Base-by-base conservation (phyloP, 2,329 filamentous ascomycete genomes). In the Trichophyton rubrum region DNA sequence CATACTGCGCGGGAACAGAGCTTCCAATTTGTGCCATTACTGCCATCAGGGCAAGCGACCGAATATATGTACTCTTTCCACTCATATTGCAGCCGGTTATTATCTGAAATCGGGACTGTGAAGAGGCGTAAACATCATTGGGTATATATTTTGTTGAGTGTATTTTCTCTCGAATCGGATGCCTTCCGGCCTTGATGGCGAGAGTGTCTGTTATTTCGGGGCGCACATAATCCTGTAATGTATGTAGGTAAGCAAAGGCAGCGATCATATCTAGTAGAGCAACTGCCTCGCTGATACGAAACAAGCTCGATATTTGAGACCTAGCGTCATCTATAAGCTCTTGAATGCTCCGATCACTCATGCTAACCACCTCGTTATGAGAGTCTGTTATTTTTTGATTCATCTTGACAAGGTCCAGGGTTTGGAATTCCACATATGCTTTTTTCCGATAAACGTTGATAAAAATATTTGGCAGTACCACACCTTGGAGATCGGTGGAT, bases 71-170 rank as follows among this genome's bases (percentile, higher is more conserved):
- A 64, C 88, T 95, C 72, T 97, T 99, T 0, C 91, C 93, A 67
- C 90, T 95, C 93, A 99, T 99, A 67, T 99, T 99, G 71, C 89
- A 95, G 2, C 93, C 92, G 0, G 92, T 97, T 64, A 99, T 86
- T 63, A 97, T 87, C 65, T 97, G 91, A 68, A 96, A 95, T 1
- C 91, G 84, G 40, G 85, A 85, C 62, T 92, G 85, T 38, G 87
- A 81, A 0, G 86, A 88, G 2, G 89, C 87, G 67, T 91, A 97
- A 30, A 91, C 88, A 68, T 97, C 91, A 64, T 97, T 97, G 0
- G 93, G 88, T 2, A 97, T 79, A 69, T 88, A 95, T 22, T 82
- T 84, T 53, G 80, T 81, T 0, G 77, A 75, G 65, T 89, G 84
- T 1, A 85, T 82, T 69, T 85, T 88, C 73, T 95, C 89, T 3